phyloP scores from a whole-genome alignment of 352 stramenopile species.

The Phytopythium ostracodes region DNA sequence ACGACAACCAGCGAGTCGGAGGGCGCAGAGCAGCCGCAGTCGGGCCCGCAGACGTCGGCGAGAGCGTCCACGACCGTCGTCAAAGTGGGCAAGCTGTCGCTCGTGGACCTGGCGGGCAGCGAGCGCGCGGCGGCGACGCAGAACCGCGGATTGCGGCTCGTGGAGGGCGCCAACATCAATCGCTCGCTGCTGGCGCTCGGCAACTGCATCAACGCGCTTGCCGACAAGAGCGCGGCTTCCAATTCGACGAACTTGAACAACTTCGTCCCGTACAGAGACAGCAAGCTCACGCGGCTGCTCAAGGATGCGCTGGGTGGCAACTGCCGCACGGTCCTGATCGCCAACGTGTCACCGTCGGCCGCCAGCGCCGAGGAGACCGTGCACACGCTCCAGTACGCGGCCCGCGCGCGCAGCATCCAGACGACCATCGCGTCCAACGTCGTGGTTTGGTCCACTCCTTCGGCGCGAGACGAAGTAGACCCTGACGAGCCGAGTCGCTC shows the following conservation, averaged over 20 bases:
- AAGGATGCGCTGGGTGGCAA: conserved; percentile 89
- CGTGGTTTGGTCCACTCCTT: conserved; percentile 70
- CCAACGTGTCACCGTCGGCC: conserved; percentile 80
- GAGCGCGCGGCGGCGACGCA: conserved; percentile 89
- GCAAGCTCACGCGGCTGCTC: conserved; percentile 83
- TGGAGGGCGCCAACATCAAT: conserved; percentile 93
- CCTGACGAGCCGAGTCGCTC: not conserved
- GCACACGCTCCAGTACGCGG: conserved; percentile 93
- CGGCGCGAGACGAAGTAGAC: not conserved
- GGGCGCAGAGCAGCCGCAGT: not conserved
- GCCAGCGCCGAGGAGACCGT: conserved; percentile 90
- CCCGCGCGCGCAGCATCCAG: conserved; percentile 93
- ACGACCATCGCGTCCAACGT: conserved; percentile 87
- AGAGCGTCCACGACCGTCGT: conserved; percentile 27
- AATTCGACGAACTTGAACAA: no score
- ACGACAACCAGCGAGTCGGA: conserved; percentile 14
- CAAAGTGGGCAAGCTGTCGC: conserved; percentile 86
- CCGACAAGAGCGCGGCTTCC: conserved; percentile 42
- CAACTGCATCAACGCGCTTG: conserved; percentile 93
- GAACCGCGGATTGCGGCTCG: conserved; percentile 79
- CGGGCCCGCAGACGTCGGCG: not conserved
- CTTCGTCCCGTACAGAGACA: conserved; percentile 91
- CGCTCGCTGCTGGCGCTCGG: conserved; percentile 86
- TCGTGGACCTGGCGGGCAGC: conserved; percentile 90
- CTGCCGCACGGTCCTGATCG: conserved; percentile 93